Base-by-base conservation (phyloP, 139 green algal genomes). In the Nannochloris sp. region DNA sequence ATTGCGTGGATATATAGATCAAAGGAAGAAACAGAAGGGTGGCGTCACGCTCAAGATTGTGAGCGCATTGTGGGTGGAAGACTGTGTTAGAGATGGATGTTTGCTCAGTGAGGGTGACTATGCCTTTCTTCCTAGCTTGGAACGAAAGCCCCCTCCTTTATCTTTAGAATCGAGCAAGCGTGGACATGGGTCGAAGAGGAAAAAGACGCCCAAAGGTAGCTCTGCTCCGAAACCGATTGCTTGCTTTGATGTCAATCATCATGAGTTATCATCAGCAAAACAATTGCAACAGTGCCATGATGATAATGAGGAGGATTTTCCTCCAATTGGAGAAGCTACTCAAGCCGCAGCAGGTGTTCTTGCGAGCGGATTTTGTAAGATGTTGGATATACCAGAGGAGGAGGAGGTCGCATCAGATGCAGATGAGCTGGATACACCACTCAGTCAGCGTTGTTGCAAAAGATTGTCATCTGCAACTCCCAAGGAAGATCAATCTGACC, bases 51-150 rank as follows among this genome's bases (percentile, higher is more conserved):
- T 64, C 11, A 31, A 61, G 16, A 53, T 78, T 21, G 71, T 78
- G 36, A 68, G 62, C 4, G 65, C 71, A 10, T 51, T 70, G 31
- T 78, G 71, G 71, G 60, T 78, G 24, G 71, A 78, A 58, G 57
- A 78, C 34, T 73, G 56, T n/a, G 48, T 62, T 21, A 62, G 44
- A 14, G 18, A 55, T 16, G 44, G 49, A 2, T 51, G 59, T 3
- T 37, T 65, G 21, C 59, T 73, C 5, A 37, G 68, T 36, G 70
- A 77, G 59, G 54, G 60, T 21, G 49, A 57, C 10, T 77, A 65
- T 37, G 12, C 19, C 7, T 40, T 9, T 9, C 24, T 27, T 27
- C 24, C 24, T 27, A 0, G 24, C 24, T 27, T 27, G 24, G 24
- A 0, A 4, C 24, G 24, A 0, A 40, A 40, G 34, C 34, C 34